phyloP scores from a whole-genome alignment of 2,329 filamentous ascomycete genomes.

The Phyllosticta citribraziliensis region DNA sequence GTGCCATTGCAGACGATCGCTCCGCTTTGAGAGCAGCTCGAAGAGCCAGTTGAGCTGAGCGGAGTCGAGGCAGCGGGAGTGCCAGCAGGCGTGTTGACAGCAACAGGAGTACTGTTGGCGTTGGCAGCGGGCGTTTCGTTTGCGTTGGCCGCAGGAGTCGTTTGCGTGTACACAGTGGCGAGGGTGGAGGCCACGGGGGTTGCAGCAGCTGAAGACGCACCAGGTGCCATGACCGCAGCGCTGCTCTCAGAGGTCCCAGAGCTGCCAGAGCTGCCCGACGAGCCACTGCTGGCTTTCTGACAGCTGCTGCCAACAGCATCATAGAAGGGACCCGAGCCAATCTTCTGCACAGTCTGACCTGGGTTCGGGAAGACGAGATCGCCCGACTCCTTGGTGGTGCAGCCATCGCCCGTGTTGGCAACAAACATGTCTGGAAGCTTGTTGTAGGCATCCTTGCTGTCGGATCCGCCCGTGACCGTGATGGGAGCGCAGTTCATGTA shows the following conservation, averaged over 20 bases:
- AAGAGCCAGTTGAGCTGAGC: not conserved
- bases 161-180: not conserved
- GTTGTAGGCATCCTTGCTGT: constrained; percentile 40
- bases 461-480: constrained; percentile 43
- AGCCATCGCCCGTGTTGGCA: constrained; percentile 51
- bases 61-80: not conserved
- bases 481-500: constrained; percentile 77
- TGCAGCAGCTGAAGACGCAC: not conserved
- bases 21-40: constrained; percentile 5
- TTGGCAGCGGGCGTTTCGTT: not conserved
- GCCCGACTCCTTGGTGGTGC: constrained; percentile 41
- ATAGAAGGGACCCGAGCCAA: not conserved
- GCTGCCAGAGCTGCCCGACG: not conserved
- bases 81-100: not conserved
- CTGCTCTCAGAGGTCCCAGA: not conserved
- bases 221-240: not conserved
- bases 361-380: constrained; percentile 54
- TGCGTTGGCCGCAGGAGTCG: not conserved
- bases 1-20: constrained; percentile 13
- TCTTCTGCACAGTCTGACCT: constrained; percentile 42
- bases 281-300: not conserved
- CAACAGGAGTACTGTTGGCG: not conserved
- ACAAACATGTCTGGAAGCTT: constrained; percentile 60
- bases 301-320: not conserved
- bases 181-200: not conserved